Evolutionary conservation across 2,329 filamentous ascomycete genomes (phyloP).

Genomic region (Stemphylium lycopersici): DNA sequence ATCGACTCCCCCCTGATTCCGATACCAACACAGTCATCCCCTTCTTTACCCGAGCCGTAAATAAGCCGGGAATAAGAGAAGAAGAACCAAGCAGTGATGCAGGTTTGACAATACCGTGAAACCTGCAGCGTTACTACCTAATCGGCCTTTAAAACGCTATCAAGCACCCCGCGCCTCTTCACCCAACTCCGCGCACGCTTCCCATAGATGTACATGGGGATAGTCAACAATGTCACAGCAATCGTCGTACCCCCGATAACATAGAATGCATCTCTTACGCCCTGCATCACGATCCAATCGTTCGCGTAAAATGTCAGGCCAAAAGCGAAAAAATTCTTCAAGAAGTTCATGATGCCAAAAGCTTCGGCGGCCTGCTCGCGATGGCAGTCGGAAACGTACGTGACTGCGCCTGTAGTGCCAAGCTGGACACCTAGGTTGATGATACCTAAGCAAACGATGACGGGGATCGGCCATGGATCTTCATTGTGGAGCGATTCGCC

Average conservation of each 20-base stretch:
- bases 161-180: constrained; percentile 27
- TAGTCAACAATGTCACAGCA: constrained; percentile 28
- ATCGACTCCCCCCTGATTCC: too few species aligned
- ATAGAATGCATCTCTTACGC: constrained; percentile 27
- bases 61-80: too few species aligned
- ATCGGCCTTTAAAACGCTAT: constrained; percentile 20
- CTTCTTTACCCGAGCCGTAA: too few species aligned
- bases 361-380: constrained; percentile 32
- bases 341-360: constrained; percentile 36
- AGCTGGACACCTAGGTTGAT: constrained; percentile 35
- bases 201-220: constrained; percentile 36
- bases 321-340: constrained; percentile 37
- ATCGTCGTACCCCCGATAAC: constrained; percentile 30
- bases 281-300: constrained; percentile 29
- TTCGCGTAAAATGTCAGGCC: constrained; percentile 32
- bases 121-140: not conserved
- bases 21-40: too few species aligned
- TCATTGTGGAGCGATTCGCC: constrained; percentile 23
- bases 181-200: constrained; percentile 43
- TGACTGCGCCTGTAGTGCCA: constrained; percentile 28
- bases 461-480: constrained; percentile 33
- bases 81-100: too few species aligned
- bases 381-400: constrained; percentile 33
- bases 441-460: constrained; percentile 34
- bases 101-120: too few species aligned